Base-by-base conservation (phyloP, 2,329 filamentous ascomycete genomes). In the Pseudogymnoascus sp. region DNA sequence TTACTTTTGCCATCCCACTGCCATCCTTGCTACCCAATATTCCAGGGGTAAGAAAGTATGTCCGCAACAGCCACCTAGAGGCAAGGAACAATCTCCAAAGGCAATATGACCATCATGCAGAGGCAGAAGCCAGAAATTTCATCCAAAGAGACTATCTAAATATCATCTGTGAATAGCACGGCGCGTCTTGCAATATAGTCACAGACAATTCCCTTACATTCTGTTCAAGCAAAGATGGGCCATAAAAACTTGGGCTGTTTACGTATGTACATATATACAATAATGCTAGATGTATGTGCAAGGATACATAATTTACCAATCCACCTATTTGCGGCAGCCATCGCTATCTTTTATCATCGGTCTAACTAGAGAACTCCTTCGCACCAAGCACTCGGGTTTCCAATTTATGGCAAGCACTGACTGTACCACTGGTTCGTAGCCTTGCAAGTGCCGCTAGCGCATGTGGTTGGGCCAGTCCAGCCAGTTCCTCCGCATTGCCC, bases 361-460 rank as follows among this genome's bases (percentile, higher is more conserved):
- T 55, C 29, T 12, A 55, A 55, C 26, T 19, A 6, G 45, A 19
- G 10, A 55, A 55, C 11, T 19, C n/a, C n/a, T 33, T 33, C 8
- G 10, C 12, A 55, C 8, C 10, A 55, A 12, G 21, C 29, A 31
- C n/a, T 31, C 10, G 12, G 4, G 3, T 55, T 55, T 19, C n/a
- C 29, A 55, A 55, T 55, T 8, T 55, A 55, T 55, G 58, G 58
- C 31, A 60, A 38, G 58, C 58, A 60, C 19, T 60, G 58, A 4
- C 60, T 61, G 55, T 65, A 66, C 52, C 63, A 66, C 21, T 38
- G 11, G 45, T 63, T 62, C 5, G 21, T 62, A 14, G 41, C 41
- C n/a, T 26, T 63, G 62, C 65, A 66, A 38, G 63, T 65, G 6
- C 65, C 65, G 26, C 29, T 43, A 21, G 61, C 62, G 55, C 65